A percentile compares a stretch with the other conserved stretches of the same genome.
phyloP scores from a whole-genome alignment of 495 filamentous ascomycete species.

The Hyaloscypha finlandica region DNA sequence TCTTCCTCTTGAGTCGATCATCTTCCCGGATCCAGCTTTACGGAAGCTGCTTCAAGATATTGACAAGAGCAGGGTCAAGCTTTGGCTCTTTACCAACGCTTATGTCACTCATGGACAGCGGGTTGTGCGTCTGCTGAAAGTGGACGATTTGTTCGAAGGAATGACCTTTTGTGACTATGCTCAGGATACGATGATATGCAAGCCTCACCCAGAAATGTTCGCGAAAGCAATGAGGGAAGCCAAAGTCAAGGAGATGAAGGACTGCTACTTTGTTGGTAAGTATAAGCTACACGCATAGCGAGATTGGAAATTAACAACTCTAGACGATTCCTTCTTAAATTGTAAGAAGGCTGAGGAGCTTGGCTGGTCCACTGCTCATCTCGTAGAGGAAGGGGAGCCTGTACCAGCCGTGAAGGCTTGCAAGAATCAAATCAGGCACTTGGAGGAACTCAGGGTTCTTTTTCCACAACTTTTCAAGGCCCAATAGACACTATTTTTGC shows the following conservation, averaged over 20 bases:
- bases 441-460: conserved; percentile 69
- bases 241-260: conserved; percentile 52
- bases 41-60: conserved; percentile 77
- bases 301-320: conserved; percentile 25
- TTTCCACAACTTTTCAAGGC: conserved; percentile 80
- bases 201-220: conserved; percentile 83
- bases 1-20: conserved; percentile 80
- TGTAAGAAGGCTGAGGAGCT: conserved; percentile 68
- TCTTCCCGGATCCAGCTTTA: conserved; percentile 74
- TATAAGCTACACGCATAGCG: conserved; percentile 18
- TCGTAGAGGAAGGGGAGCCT: conserved; percentile 71
- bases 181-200: conserved; percentile 69
- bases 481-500: not conserved
- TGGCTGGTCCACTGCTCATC: conserved; percentile 79
- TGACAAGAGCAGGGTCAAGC: conserved; percentile 74
- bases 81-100: conserved; percentile 97
- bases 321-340: conserved; percentile 84
- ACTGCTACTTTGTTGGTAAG: conserved; percentile 88
- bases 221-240: conserved; percentile 75
- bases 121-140: conserved; percentile 75
- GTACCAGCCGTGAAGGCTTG: conserved; percentile 60
- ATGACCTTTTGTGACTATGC: conserved; percentile 91
- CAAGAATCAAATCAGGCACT: conserved; percentile 66
- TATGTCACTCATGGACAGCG: conserved; percentile 84
- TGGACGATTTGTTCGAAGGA: conserved; percentile 90